These are phyloP conservation scores for Warburgia ugandensis DNA, from an alignment of 164 flowering plant species.

Conservation along the genomic window DNA sequence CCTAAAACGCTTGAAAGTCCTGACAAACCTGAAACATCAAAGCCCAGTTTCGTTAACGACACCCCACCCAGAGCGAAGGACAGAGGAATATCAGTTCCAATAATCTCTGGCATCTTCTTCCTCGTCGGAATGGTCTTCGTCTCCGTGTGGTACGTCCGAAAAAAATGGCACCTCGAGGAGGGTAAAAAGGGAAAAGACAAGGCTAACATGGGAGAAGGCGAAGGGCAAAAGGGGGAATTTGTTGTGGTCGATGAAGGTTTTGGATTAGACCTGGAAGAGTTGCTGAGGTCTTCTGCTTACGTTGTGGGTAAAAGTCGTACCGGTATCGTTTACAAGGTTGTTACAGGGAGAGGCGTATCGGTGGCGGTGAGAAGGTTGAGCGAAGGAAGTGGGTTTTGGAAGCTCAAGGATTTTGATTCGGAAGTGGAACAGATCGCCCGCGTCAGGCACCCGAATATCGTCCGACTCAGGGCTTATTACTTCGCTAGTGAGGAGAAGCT, in stretches of 20 bases:
- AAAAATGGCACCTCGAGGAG: slow-evolving; percentile 25
- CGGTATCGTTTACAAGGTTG: slow-evolving; percentile 94
- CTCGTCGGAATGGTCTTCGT: slow-evolving; percentile 41
- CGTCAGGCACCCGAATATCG: slow-evolving; percentile 72
- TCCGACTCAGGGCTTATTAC: slow-evolving; percentile 81
- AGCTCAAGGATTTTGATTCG: slow-evolving; percentile 70
- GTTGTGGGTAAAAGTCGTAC: slow-evolving; percentile 87
- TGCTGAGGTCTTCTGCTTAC: slow-evolving; percentile 94
- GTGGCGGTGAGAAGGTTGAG: slow-evolving; percentile 87
- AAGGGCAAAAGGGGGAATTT: slow-evolving; percentile 81
- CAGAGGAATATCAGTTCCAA: slow-evolving; percentile 32
- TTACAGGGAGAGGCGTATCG: slow-evolving; percentile 46
- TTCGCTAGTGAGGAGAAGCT: slow-evolving; percentile 83
- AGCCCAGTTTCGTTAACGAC: too few relatives aligned
- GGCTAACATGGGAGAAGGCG: slow-evolving; percentile 18
- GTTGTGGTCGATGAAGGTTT: slow-evolving; percentile 55
- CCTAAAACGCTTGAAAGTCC: too few relatives aligned
- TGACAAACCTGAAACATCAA: too few relatives aligned
- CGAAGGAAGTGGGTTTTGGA: slow-evolving; percentile 57
- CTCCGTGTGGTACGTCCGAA: slow-evolving; percentile 51
- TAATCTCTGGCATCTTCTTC: slow-evolving; percentile 50
- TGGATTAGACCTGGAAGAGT: slow-evolving; percentile 76
- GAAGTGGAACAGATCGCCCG: slow-evolving; percentile 77
- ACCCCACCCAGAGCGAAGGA: slow-evolving; percentile 23
- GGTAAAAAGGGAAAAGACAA: slow-evolving; percentile 38